Evolutionary conservation across 2,329 filamentous ascomycete species (phyloP).

Genomic region (Pseudocercospora musae): DNA sequence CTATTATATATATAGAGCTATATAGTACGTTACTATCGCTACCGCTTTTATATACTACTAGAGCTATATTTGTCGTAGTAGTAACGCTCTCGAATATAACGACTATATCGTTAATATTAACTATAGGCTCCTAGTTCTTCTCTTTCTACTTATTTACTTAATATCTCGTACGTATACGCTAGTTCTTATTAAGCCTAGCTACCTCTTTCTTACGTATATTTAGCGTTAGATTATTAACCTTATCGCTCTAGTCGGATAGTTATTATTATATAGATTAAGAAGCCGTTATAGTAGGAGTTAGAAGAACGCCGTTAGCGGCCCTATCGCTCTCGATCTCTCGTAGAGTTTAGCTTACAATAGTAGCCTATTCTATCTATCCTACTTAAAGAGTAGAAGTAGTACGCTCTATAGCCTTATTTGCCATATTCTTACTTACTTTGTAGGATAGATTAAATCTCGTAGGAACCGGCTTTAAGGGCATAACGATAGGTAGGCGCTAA

Average conservation of each 20-base stretch:
- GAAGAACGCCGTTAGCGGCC: background rate
- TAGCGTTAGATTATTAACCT: background rate
- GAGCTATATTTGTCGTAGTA: constrained; percentile 2
- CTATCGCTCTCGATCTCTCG: too few relatives aligned
- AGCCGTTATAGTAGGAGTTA: background rate
- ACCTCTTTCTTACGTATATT: background rate
- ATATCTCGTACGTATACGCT: background rate
- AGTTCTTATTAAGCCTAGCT: background rate
- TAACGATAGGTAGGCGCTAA: background rate
- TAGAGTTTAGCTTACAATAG: too few relatives aligned
- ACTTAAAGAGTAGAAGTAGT: too few relatives aligned
- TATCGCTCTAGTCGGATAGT: background rate
- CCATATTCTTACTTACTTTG: background rate
- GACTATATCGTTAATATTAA: constrained; percentile 1
- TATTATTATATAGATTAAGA: background rate
- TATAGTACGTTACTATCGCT: background rate
- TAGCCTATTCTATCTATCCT: too few relatives aligned
- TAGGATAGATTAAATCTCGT: background rate
- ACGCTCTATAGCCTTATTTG: background rate
- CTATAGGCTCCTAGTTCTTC: constrained; percentile 5
- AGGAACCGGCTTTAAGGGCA: background rate
- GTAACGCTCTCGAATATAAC: constrained; percentile 2
- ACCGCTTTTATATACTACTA: constrained; percentile 4
- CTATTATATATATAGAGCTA: background rate
- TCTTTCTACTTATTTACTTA: constrained; percentile 6